phyloP scores from a whole-genome alignment of 73 alveolate species.

The Blepharisma stoltei region DNA sequence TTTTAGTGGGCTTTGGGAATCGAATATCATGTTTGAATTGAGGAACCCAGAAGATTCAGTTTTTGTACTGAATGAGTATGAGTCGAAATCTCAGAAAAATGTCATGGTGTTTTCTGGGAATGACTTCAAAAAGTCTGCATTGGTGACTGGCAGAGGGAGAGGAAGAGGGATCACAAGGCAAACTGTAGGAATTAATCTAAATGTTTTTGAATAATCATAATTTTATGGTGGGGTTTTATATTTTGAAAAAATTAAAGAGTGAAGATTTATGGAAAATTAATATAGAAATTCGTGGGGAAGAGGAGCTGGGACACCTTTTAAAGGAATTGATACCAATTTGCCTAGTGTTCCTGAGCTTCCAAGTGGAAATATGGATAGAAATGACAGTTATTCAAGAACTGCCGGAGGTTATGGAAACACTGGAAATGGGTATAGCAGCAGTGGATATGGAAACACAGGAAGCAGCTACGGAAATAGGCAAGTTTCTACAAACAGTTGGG shows the following conservation, averaged over 20 bases:
- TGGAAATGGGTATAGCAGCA: too few species aligned
- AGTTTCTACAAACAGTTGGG: too few species aligned
- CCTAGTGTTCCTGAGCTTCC: neutral
- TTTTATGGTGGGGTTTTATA: too few species aligned
- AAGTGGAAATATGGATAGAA: too few species aligned
- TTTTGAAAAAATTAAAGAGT: too few species aligned
- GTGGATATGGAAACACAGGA: too few species aligned
- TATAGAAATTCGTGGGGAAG: neutral
- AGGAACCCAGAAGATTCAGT: neutral
- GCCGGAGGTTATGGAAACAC: too few species aligned
- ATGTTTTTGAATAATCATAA: neutral
- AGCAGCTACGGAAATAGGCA: too few species aligned
- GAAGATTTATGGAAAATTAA: neutral
- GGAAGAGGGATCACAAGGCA: slow-evolving; percentile 8
- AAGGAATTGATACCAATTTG: neutral
- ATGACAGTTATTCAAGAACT: too few species aligned
- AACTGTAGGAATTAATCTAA: neutral
- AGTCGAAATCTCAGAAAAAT: neutral
- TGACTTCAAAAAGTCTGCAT: neutral
- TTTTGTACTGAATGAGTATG: neutral
- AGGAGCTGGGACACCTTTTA: neutral
- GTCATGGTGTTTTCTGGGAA: neutral
- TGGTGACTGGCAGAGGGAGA: neutral
- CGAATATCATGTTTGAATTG: neutral
- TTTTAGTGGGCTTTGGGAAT: slow-evolving; percentile 1